phyloP scores from a whole-genome alignment of 805 yeast species.

The Saccharomyces mikatae region DNA sequence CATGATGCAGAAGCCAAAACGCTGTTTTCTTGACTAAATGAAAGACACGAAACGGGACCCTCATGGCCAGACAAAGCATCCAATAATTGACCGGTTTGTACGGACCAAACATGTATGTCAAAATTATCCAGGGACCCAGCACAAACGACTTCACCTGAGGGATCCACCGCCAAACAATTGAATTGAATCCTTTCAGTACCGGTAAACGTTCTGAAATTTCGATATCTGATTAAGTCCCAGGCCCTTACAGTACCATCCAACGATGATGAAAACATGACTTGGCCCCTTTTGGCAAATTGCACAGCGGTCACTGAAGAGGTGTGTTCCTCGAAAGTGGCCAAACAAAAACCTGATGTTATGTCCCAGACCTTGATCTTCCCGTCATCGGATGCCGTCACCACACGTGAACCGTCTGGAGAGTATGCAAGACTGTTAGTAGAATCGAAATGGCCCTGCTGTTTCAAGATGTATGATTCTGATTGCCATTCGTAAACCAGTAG shows the following conservation, averaged over 20 bases:
- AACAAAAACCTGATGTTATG: constrained; percentile 81
- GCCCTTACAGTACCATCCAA: constrained; percentile 96
- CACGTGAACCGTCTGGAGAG: constrained; percentile 88
- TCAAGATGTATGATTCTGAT: constrained; percentile 86
- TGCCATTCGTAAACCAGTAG: constrained; percentile 97
- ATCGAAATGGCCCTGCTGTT: constrained; percentile 97
- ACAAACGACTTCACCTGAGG: constrained; percentile 92
- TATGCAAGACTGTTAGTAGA: constrained; percentile 75
- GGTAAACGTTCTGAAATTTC: constrained; percentile 92
- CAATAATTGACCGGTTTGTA: constrained; percentile 85
- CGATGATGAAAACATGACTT: constrained; percentile 84
- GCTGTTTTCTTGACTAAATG: constrained; percentile 73
- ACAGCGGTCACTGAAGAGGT: constrained; percentile 81
- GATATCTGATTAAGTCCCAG: constrained; percentile 87
- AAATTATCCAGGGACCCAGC: constrained; percentile 89
- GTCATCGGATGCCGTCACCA: constrained; percentile 92
- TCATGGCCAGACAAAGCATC: constrained; percentile 89
- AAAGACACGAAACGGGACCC: constrained; percentile 84
- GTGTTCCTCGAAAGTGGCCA: constrained; percentile 88
- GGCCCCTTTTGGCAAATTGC: constrained; percentile 81
- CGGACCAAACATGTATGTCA: constrained; percentile 94
- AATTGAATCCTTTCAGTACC: constrained; percentile 85
- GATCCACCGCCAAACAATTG: constrained; percentile 85
- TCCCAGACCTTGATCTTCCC: constrained; percentile 98
- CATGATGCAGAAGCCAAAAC: constrained; percentile 86